Evolutionary conservation across 345 rosid species (phyloP).

Genomic region (Rhodamnia argentea): DNA sequence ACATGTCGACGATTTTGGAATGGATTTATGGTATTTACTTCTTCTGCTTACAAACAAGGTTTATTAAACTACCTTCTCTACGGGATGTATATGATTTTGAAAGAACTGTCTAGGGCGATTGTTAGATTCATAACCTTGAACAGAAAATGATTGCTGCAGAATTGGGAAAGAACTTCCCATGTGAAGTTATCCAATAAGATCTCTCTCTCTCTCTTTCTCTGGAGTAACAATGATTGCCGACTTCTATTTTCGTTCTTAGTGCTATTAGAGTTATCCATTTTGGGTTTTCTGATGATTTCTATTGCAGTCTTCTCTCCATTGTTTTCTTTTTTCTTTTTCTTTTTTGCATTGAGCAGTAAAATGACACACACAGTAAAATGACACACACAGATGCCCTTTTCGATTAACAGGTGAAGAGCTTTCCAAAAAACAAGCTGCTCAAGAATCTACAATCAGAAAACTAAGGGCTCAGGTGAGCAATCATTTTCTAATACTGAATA

Average conservation of each 20-base stretch:
- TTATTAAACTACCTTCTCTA: not conserved
- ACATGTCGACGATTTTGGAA: not conserved
- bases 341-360: not conserved
- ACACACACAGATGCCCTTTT: not conserved
- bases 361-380: not conserved
- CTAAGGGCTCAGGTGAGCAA: conserved; percentile 85
- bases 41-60: not conserved
- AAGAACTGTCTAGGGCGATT: not conserved
- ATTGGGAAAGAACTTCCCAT: not conserved
- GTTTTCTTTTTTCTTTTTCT: too few species aligned
- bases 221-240: not conserved
- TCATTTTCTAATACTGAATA: conserved; percentile 2
- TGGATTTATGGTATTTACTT: not conserved
- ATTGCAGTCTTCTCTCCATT: not conserved
- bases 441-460: conserved; percentile 91
- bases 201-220: not conserved
- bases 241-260: not conserved
- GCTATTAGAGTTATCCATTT: not conserved
- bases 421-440: conserved; percentile 96
- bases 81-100: not conserved
- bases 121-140: not conserved
- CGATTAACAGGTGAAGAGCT: conserved; percentile 79
- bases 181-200: not conserved
- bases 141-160: not conserved
- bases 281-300: not conserved